phyloP scores from a whole-genome alignment of 257 asterid genomes.

The Solanum ahanhuiri region DNA sequence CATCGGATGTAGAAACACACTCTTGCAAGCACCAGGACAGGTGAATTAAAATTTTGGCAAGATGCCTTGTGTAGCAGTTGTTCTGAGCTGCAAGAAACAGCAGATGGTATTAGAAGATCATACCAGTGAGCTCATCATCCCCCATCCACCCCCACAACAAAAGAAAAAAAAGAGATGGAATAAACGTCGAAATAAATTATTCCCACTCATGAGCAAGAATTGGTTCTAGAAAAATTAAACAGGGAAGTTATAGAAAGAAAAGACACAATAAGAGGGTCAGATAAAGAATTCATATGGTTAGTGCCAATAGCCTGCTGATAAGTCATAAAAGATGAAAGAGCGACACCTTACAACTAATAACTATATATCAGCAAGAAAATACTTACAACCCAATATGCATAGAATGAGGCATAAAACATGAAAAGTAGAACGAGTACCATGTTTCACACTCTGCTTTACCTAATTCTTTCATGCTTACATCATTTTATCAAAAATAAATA shows the following conservation, averaged over 20 bases:
- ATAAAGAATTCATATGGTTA: background rate
- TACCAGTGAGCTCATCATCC: background rate
- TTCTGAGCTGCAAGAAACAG: slow-evolving; percentile 55
- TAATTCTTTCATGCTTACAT: background rate
- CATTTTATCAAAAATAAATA: background rate
- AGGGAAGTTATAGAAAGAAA: background rate
- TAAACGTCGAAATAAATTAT: background rate
- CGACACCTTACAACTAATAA: background rate
- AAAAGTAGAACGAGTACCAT: background rate
- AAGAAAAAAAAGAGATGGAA: background rate
- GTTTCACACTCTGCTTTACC: background rate
- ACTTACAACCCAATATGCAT: background rate
- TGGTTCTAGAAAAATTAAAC: background rate
- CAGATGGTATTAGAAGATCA: background rate
- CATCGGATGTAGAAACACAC: slow-evolving; percentile 58
- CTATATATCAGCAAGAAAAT: background rate
- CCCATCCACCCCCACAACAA: background rate
- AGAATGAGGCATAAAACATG: background rate
- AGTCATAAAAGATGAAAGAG: background rate
- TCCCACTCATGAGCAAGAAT: background rate
- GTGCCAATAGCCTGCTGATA: background rate
- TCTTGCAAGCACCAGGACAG: slow-evolving; percentile 84
- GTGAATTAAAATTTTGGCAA: slow-evolving; percentile 77
- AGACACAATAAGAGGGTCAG: background rate
- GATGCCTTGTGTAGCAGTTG: slow-evolving; percentile 80